A percentile compares a stretch with the other conserved stretches of the same genome.
Evolutionary conservation across 208 protist species (phyloP).

Genomic region (Leishmania tropica): DNA sequence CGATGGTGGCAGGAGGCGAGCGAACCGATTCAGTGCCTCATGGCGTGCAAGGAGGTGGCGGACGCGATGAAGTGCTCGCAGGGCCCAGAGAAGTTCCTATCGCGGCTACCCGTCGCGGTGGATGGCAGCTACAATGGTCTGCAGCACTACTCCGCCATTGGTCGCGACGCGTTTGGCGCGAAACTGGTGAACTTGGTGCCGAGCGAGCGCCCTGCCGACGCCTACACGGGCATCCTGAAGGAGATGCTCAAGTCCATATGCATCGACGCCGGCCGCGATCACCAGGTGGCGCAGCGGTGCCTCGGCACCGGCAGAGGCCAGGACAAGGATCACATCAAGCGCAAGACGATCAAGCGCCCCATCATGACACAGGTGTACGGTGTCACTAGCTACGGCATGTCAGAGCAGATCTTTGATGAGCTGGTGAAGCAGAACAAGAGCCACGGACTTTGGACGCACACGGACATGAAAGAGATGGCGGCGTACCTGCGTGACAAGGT

Average conservation of each 20-base stretch:
- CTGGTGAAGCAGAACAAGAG: constrained; percentile 92
- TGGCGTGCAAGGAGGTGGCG: constrained; percentile 94
- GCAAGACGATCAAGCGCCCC: constrained; percentile 99
- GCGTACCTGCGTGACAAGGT: constrained; percentile 90
- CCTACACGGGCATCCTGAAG: constrained; percentile 96
- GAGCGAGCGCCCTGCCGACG: constrained; percentile 93
- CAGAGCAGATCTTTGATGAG: constrained; percentile 94
- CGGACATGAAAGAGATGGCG: constrained; percentile 92
- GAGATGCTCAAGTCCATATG: constrained; percentile 91
- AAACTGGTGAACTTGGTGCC: constrained; percentile 96
- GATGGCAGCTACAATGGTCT: constrained; percentile 98
- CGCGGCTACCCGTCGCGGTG: constrained; percentile 95
- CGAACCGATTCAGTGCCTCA: constrained; percentile 96
- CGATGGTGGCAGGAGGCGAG: constrained; percentile 96
- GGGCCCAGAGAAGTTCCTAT: constrained; percentile 88
- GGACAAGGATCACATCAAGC: constrained; percentile 92
- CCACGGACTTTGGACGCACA: constrained; percentile 88
- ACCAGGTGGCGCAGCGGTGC: constrained; percentile 86
- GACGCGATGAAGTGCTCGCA: constrained; percentile 92
- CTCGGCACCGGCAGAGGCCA: constrained; percentile 81
- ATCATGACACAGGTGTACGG: constrained; percentile 99
- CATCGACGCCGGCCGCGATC: constrained; percentile 79
- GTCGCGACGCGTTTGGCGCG: constrained; percentile 96
- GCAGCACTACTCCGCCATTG: constrained; percentile 99
- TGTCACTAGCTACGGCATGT: constrained; percentile 97